Base-by-base conservation (phyloP, 768 basidiomycete species). In the Collybia sordida region DNA sequence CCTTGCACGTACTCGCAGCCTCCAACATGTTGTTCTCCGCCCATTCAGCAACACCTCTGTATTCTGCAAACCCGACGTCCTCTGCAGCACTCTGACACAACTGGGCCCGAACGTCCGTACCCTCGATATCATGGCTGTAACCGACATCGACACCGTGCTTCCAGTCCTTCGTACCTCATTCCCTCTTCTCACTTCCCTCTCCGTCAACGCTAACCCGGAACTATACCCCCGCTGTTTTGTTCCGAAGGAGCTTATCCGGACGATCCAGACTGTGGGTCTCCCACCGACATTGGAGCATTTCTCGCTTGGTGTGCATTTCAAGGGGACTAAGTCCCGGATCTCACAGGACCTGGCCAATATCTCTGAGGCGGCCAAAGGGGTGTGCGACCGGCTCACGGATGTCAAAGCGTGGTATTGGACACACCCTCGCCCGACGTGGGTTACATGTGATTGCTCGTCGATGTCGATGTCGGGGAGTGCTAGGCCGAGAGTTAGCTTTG, bases 181-280 rank as follows among this genome's bases (percentile, higher is more conserved):
- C 27, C 46, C 46, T n/a, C 34, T 22, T 14, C 35, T 47, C 34
- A 36, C 21, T 6, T 38, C 31, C 19, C 36, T 47, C 27, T 5
- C 46, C 11, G 24, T 47, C 15, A 47, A 47, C 22, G 46, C 46
- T 22, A 31, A 47, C 21, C 46, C 46, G 6, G 46, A 47, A 4
- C 22, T 39, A 18, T 37, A 39, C 46, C 21, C 46, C 8, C 46
- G 46, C 6, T 47, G 46, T 36, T n/a, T 38, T 4, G 18, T 31
- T 9, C 42, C 27, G 7, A 27, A 18, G 11, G 42, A 44, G n/a
- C 17, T 31, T n/a, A 31, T 31, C 22, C 12, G 12, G 14, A 17
- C 25, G 4, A 44, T 44, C 14, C 22, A 31, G 14, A 44, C 42
- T 22, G 7, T 24, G 22, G 42, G 42, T 4, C 42, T 44, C 9